These are phyloP conservation scores for Meredithiella fracta DNA, from an alignment of 2,329 filamentous ascomycete genomes.

Conservation along the genomic window DNA sequence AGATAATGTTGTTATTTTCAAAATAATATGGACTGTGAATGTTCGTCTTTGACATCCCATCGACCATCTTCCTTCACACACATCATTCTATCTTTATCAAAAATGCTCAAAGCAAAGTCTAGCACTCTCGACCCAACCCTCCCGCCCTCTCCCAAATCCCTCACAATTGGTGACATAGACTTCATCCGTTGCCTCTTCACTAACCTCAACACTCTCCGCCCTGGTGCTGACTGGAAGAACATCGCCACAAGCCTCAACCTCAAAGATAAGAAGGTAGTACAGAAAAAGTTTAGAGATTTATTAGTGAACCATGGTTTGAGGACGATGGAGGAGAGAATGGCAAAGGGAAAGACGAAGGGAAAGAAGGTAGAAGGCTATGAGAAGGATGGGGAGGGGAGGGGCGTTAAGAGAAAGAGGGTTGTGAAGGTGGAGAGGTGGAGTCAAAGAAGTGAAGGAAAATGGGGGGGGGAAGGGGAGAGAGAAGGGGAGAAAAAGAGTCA, in stretches of 20 bases:
- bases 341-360: not conserved
- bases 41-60: no score
- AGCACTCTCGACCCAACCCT: not conserved
- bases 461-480: not conserved
- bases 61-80: no score
- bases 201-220: constrained; percentile 25
- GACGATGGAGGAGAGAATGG: not conserved
- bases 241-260: constrained; percentile 24
- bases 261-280: constrained; percentile 20
- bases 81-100: no score
- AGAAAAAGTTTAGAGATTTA: not conserved
- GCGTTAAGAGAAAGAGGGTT: not conserved
- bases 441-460: not conserved
- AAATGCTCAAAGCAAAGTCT: no score
- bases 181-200: constrained; percentile 21
- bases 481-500: not conserved
- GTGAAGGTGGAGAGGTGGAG: not conserved
- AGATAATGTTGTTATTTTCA: no score
- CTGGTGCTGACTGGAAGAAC: constrained; percentile 26
- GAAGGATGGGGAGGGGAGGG: not conserved
- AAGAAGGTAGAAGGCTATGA: not conserved
- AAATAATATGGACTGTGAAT: no score
- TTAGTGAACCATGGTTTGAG: not conserved
- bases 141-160: not conserved
- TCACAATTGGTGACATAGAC: not conserved